Conservation (phyloP, 441 rosid species). For the Metrosideros polymorpha region DNA sequence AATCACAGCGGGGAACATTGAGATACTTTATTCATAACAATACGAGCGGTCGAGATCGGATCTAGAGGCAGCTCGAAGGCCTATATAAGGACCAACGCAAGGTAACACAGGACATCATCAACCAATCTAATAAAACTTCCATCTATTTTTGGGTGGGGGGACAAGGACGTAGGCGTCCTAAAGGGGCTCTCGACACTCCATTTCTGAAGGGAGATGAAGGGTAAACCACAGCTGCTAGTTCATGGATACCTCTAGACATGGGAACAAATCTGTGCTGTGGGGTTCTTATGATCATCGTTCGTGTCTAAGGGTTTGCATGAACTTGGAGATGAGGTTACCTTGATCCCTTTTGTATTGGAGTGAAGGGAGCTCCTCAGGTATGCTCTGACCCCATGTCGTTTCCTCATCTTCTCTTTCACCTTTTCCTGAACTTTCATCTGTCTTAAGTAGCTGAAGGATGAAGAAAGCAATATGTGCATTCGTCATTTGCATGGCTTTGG, state of each 20-base stretch:
- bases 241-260: neutral
- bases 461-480: neutral
- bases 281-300: neutral
- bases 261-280: neutral
- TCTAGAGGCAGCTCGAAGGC: neutral
- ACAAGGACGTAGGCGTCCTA: neutral
- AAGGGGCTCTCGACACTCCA: conserved; percentile 3
- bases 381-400: neutral
- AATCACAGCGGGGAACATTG: neutral
- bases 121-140: neutral
- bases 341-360: conserved; percentile 11
- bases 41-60: neutral
- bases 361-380: conserved; percentile 8
- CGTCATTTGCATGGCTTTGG: neutral
- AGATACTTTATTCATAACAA: neutral
- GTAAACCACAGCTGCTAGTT: conserved; percentile 3
- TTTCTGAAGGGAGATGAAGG: conserved; percentile 3
- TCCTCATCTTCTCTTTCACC: neutral
- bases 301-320: conserved; percentile 7
- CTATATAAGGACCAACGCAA: neutral
- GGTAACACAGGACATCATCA: neutral
- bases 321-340: conserved; percentile 7
- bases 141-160: neutral
- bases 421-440: neutral
- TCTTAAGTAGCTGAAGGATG: neutral